Base-by-base conservation (phyloP, 306 rosid genomes). In the Vigna radiata region DNA sequence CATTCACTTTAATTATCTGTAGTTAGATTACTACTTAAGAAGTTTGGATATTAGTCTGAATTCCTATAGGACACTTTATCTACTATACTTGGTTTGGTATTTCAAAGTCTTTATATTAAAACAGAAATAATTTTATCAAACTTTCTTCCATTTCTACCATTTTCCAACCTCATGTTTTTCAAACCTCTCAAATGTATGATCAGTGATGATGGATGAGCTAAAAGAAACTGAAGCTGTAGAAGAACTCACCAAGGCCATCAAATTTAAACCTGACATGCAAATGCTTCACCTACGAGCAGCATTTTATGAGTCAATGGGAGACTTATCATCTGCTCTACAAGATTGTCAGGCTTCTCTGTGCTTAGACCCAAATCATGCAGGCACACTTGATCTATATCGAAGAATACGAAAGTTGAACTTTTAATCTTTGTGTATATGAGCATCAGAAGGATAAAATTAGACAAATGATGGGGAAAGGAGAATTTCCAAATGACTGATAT, bases 141-240 rank as follows among this genome's bases (percentile, higher is more conserved):
- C 17, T 59, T 6, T 58, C 36, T 58, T 25, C 64, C 0, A 27
- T 58, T 37, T 59, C 49, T 31, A 27, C 59, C 43, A 47, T 60
- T 59, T 63, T 54, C 16, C 44, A 39, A 31, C 68, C 48, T 44
- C 29, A 29, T 55, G 33, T 37, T 8, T 41, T 8, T 41, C 13
- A 39, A 39, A 39, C 44, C 11, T 39, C 44, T 39, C 29, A 43
- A 64, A 33, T 75, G 46, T 79, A 71, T 80, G 68, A 54, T 25
- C 88, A 93, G 98, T 93, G 70, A 55, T 91, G 90, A 93, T 93
- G 96, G 98, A 93, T 87, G 98, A 90, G 73, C 94, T 88, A 81
- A 89, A 80, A 56, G 98, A 93, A 78, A 79, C 78, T 14, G 93
- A 90, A 90, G 98, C 98, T 8, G 82, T 90, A 19, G 89, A 85